These are phyloP conservation scores for Aspergillus costaricaensis DNA, from an alignment of 2,329 filamentous ascomycete species.

Conservation along the genomic window DNA sequence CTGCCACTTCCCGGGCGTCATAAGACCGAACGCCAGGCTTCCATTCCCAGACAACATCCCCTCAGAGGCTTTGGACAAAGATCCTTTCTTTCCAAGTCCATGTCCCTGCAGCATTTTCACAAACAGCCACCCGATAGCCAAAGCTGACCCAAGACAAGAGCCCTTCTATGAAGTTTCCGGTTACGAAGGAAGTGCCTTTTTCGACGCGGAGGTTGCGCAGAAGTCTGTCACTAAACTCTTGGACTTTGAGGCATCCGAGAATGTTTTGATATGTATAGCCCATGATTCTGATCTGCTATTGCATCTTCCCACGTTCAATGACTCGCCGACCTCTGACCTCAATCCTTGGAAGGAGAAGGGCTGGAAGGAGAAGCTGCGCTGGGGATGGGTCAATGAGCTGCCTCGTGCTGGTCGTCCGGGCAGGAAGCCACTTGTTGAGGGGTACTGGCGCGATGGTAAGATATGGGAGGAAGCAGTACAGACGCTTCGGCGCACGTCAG, in stretches of 20 bases:
- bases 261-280: conserved; percentile 8
- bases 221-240: conserved; percentile 5
- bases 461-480: neutral
- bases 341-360: conserved; percentile 13
- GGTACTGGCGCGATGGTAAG: conserved; percentile 10
- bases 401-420: conserved; percentile 7
- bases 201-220: conserved; percentile 2
- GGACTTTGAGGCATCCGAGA: neutral
- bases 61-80: neutral
- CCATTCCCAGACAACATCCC: conserved; percentile 26
- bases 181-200: neutral
- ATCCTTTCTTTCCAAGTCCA: neutral
- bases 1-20: conserved; percentile 28
- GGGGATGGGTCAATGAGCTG: conserved; percentile 14
- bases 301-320: conserved; percentile 5
- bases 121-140: neutral
- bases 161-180: conserved; percentile 9
- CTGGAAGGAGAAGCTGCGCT: conserved; percentile 9
- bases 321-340: conserved; percentile 4
- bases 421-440: conserved; percentile 4
- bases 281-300: conserved; percentile 9
- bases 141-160: neutral
- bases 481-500: neutral
- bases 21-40: conserved; percentile 31
- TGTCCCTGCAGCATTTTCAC: conserved; percentile 11